Evolutionary conservation across 148 eudicot genomes (phyloP), one percentile per base, ranked within the genome.

Genomic region (Rhododendron simsii): DNA sequence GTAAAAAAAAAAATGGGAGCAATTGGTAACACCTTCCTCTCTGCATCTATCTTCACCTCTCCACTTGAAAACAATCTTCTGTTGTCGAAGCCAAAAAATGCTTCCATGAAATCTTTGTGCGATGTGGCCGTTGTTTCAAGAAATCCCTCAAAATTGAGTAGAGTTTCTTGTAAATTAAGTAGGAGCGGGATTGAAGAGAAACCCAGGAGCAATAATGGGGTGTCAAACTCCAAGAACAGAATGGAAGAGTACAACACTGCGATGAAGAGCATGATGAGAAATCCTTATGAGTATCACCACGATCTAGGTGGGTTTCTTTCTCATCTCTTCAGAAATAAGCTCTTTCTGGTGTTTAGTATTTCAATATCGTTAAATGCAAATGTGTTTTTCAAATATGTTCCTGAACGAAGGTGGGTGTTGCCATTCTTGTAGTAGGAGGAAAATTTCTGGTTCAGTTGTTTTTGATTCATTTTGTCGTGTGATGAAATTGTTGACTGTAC

Each of bases 251-350:
- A 96, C 86, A 96, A 96, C 83, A 84, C 78, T 80, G 95, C 95
- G 1, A 96, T 96, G 99, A 96, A 92, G 91, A 91, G 79, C 51
- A 90, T 92, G 98, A 96, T 95, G 99, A 95, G 95, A 88, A 96
- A 91, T 87, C 98, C 99, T 12, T 95, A 94, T 90, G 99, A 96
- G 45, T 96, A 96, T 91, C 99, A 96, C 83, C 99, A 96, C 88
- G 98, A 96, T 85, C 96, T 96, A 76, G 99, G 99, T 95, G 83
- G 81, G 93, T 90, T 86, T 87, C 44, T 28, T 69, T 30, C 74
- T 4, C 57, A 15, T n/a, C 45, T 16, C 53, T 26, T 63, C 30
- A 30, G 9, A 53, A 15, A 48, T 47, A 39, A 30, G 51, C 84
- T 67, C 69, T 85, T 30, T 7, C 28, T 55, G 28, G 15, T 37